Conservation (phyloP, 148 eudicot genomes). For the Diospyros lotus region DNA sequence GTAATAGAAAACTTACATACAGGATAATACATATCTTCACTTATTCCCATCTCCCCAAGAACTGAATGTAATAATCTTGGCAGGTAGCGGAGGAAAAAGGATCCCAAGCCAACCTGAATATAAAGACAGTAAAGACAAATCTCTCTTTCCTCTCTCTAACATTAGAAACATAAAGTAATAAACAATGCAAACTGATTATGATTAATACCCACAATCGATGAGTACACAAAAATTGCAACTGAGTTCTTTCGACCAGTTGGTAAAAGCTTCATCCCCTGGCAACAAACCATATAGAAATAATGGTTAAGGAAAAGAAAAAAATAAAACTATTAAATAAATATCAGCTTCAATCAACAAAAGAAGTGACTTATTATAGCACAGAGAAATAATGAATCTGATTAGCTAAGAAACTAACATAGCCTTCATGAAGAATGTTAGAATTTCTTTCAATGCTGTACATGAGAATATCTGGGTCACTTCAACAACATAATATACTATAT, state of each 20-base stretch:
- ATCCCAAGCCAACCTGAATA: conserved; percentile 78
- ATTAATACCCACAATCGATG: conserved; percentile 58
- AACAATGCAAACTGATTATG: conserved; percentile 8
- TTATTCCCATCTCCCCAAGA: conserved; percentile 67
- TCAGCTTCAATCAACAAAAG: background rate
- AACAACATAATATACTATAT: background rate
- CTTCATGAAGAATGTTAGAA: background rate
- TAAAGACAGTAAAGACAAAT: background rate
- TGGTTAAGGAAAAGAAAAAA: background rate
- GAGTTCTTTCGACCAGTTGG: conserved; percentile 87
- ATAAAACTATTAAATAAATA: background rate
- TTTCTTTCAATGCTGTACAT: background rate
- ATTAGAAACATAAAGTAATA: background rate
- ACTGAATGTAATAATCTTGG: conserved; percentile 54
- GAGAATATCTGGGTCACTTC: background rate
- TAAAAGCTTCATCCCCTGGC: conserved; percentile 97
- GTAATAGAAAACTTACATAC: conserved; percentile 79
- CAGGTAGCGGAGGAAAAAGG: conserved; percentile 61
- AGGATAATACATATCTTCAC: conserved; percentile 90
- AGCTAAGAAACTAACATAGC: background rate
- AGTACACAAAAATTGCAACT: conserved; percentile 61
- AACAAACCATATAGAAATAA: background rate
- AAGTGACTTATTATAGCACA: background rate
- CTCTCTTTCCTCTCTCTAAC: background rate
- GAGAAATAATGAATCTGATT: background rate